Base-by-base conservation (phyloP, 2,329 filamentous ascomycete species). In the Ramularia endophylla region DNA sequence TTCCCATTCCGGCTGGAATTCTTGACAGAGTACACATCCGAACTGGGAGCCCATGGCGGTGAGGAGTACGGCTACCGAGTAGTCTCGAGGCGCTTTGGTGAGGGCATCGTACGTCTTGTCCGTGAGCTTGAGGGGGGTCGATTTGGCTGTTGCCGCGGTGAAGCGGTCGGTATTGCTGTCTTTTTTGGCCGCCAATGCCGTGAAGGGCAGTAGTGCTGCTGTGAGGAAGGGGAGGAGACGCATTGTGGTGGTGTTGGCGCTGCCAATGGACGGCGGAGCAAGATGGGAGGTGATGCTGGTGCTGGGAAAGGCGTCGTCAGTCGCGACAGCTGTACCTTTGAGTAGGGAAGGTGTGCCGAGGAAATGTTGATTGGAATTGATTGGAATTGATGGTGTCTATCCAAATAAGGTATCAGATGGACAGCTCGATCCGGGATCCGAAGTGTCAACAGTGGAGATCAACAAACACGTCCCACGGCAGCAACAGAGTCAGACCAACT, bases 1-100 rank as follows among this genome's bases (percentile, higher is more conserved):
- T 41, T 94, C 85, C 85, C 88, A 98, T 67, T 98, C 92, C 1
- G 89, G 84, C 64, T 95, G 85, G 65, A 98, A 95, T 39, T 94
- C 87, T 38, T 80, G 77, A 65, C 92, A 98, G 36, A 97, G 72
- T 52, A 81, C 72, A 64, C 92, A 98, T 46, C 85, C 86, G 61
- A 86, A 95, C 44, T 87, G 79, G 22, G 80, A 60, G 52, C 95
- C 89, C 57, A 89, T 68, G 27, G 92, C 92, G 1, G 92, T 98
- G 51, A 98, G 71, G 11, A 98, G 77, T 3, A 98, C 77, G 2
- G 81, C 83, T 19, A 85, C 76, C 28, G 81, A 81, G 65, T 95
- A 94, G 66, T 98, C 85, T 53, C 92, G 80, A 9, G 89, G 87
- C 1, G 77, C 68, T 12, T 78, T 69, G 3, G 86, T 94, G 53